Conservation (phyloP, 169 alveolate species). For the Cryptosporidium meleagridis region DNA sequence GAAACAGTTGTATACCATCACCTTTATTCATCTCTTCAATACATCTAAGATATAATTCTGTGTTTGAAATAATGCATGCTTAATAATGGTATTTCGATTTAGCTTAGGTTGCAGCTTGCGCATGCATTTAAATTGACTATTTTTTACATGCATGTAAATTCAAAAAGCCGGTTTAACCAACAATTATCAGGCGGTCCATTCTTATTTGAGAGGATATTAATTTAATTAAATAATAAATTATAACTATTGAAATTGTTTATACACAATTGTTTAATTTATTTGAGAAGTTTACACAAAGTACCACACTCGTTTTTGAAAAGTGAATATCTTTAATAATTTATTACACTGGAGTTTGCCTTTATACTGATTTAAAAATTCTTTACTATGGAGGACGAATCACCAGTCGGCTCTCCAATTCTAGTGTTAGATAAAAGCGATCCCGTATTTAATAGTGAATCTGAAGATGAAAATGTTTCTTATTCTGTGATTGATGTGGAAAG, state of each 20-base stretch:
- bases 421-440: conserved; percentile 66
- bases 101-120: background rate
- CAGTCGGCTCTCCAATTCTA: conserved; percentile 32
- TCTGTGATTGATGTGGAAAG: conserved; percentile 70
- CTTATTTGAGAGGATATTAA: conserved; percentile 13
- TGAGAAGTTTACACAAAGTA: background rate
- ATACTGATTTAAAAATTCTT: background rate
- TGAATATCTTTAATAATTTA: background rate
- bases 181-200: conserved; percentile 39
- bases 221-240: background rate
- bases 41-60: background rate
- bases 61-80: background rate
- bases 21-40: background rate
- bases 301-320: background rate
- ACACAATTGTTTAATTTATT: background rate
- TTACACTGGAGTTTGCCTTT: background rate
- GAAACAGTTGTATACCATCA: background rate
- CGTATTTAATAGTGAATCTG: conserved; percentile 72
- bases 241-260: background rate
- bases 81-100: background rate
- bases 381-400: conserved; percentile 48
- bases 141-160: conserved; percentile 56
- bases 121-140: conserved; percentile 33
- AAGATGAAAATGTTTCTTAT: conserved; percentile 70
- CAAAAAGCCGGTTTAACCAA: background rate